Base-by-base conservation (phyloP, 306 rosid species). In the Canavalia ensiformis region DNA sequence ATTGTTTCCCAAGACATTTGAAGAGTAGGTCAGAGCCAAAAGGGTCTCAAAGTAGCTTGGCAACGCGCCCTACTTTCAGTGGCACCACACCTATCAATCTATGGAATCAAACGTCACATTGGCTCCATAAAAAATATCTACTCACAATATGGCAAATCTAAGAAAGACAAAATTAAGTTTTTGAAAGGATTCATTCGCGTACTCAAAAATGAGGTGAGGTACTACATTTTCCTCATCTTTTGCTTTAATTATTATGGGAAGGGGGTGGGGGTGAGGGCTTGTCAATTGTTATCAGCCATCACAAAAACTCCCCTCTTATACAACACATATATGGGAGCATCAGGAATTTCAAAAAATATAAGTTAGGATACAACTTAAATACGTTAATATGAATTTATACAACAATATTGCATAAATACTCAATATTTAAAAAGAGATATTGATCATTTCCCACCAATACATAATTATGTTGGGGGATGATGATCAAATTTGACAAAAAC, bases 1-100 rank as follows among this genome's bases (percentile, higher is more conserved):
- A 77, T 77, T 77, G 78, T 82, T 81, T 86, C 70, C 63, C 72
- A 82, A 58, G 90, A 86, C 93, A 90, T 67, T 25, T 51, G 54
- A 81, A 84, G 68, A 81, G 30, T 68, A 78, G 80, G 84, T 83
- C 79, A 75, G 84, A 77, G 64, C 81, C 79, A 77, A 88, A 81
- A 78, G 69, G 66, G 29, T 37, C 75, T 67, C 57, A 79, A 56
- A 79, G 71, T 81, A 68, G 63, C 34, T 68, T 62, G 31, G 63
- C 85, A 85, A 65, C 72, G 56, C 72, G 60, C 77, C 75, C 82
- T 64, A 69, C 60, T 44, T 58, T 78, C 75, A 77, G 72, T 6
- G 77, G 74, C 88, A 83, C 72, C 75, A 62, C 74, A 58, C 63
- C 79, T 77, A 54, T 67, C 39, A 30, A 34, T 69, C 69, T 80